Evolutionary conservation across 129 eudicot genomes (phyloP).

Genomic region (Scalesia atractyloides): DNA sequence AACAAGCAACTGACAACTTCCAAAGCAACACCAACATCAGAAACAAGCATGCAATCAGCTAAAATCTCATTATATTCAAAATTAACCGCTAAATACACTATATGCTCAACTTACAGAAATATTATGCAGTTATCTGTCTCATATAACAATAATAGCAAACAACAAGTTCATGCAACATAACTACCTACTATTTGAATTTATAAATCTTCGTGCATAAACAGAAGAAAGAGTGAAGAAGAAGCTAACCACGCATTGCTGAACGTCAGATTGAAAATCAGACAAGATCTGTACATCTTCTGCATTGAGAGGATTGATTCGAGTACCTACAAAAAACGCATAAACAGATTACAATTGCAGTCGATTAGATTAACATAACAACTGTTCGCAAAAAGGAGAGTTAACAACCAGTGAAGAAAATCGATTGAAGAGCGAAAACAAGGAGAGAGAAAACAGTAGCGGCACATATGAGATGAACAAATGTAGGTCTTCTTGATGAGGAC

Average conservation of each 20-base stretch:
- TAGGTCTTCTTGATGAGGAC: constrained; percentile 37
- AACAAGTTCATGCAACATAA: constrained; percentile 6
- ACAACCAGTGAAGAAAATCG: constrained; percentile 56
- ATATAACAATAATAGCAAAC: constrained; percentile 11
- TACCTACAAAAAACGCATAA: constrained; percentile 32
- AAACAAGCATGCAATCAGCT: constrained; percentile 16
- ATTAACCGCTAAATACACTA: neutral
- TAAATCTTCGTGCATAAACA: neutral
- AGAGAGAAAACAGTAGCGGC: constrained; percentile 68
- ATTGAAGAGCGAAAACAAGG: constrained; percentile 60
- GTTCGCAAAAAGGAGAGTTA: neutral
- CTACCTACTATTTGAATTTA: neutral
- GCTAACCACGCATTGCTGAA: constrained; percentile 93
- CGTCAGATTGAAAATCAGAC: constrained; percentile 63
- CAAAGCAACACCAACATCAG: neutral
- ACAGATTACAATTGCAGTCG: neutral
- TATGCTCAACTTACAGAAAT: neutral
- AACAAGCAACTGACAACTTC: constrained; percentile 1
- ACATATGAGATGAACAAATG: constrained; percentile 57
- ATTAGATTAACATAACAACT: constrained; percentile 9
- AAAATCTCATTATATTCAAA: neutral
- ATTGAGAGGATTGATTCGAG: constrained; percentile 19
- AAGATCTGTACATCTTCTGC: constrained; percentile 54
- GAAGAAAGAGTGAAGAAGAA: neutral
- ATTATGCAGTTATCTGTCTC: neutral